Percentiles rank a stretch among this genome's conserved stretches.
These are phyloP conservation scores for Lactarius tabidus DNA, from an alignment of 768 basidiomycete species.

Conservation along the genomic window DNA sequence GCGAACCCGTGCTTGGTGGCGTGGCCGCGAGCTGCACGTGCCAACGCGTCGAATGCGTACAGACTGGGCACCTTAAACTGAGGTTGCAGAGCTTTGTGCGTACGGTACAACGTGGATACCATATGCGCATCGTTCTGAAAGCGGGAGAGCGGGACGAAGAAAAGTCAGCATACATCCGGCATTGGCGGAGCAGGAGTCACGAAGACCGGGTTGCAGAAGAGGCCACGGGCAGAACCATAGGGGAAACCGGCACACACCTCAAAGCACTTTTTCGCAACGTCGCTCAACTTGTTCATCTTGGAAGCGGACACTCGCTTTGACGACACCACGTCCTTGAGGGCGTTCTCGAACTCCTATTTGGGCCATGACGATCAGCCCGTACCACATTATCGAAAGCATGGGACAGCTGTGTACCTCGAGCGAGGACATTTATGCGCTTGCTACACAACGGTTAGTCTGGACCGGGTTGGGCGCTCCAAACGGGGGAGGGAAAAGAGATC, in stretches of 20 bases:
- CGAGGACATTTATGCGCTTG: slow-evolving; percentile 25
- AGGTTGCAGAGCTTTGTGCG: slow-evolving; percentile 72
- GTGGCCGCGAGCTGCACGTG: slow-evolving; percentile 72
- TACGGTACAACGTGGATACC: slow-evolving; percentile 83
- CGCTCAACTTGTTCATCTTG: slow-evolving; percentile 74
- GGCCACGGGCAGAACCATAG: not conserved
- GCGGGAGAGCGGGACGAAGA: not conserved
- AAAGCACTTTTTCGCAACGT: slow-evolving; percentile 72
- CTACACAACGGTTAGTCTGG: not conserved
- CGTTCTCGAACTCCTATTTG: slow-evolving; percentile 72
- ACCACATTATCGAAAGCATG: not conserved
- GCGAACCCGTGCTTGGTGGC: slow-evolving; percentile 60
- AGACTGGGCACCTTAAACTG: slow-evolving; percentile 78
- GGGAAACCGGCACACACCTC: slow-evolving; percentile 46
- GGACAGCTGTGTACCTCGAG: slow-evolving; percentile 23
- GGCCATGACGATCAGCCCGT: slow-evolving; percentile 3
- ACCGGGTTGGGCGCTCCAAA: not conserved
- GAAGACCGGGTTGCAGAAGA: slow-evolving; percentile 5
- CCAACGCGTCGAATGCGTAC: slow-evolving; percentile 91
- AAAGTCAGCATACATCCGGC: slow-evolving; percentile 2
- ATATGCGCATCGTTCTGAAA: slow-evolving; percentile 78
- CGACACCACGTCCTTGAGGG: slow-evolving; percentile 76
- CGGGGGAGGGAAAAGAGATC: not conserved
- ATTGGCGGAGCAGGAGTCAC: not conserved
- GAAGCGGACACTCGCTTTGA: slow-evolving; percentile 84